Conservation (phyloP, 1,139 yeast species). For the Wickerhamomyces sp. region DNA sequence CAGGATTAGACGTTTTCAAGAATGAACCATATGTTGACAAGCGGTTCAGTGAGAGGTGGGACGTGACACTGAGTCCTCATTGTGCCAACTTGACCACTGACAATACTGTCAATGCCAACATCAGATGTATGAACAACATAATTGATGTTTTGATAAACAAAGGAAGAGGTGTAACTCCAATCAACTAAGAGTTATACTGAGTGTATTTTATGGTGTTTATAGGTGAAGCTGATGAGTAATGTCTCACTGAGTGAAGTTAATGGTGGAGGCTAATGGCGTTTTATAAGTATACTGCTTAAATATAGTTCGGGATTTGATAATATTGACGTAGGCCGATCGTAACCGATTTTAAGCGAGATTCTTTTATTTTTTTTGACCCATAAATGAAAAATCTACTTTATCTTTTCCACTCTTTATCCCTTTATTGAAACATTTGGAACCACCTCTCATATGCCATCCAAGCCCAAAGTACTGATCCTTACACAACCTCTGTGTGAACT, state of each 20-base stretch:
- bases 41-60: conserved; percentile 49
- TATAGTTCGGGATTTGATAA: too few relatives aligned
- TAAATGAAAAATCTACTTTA: too few relatives aligned
- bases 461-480: conserved; percentile 6
- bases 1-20: conserved; percentile 77
- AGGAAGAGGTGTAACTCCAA: conserved; percentile 25
- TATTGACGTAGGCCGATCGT: too few relatives aligned
- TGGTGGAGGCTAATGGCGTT: too few relatives aligned
- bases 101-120: conserved; percentile 38
- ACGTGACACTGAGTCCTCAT: conserved; percentile 72
- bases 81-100: conserved; percentile 63
- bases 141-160: conserved; percentile 32
- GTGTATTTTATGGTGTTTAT: too few relatives aligned
- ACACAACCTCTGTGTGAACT: conserved; percentile 14
- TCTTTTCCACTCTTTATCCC: neutral
- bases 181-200: conserved; percentile 7
- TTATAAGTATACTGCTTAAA: too few relatives aligned
- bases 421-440: neutral
- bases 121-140: conserved; percentile 42
- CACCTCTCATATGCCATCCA: neutral
- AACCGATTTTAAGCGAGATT: too few relatives aligned
- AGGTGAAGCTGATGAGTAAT: too few relatives aligned
- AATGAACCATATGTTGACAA: conserved; percentile 56
- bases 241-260: too few relatives aligned
- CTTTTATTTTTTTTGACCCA: too few relatives aligned